Percentiles rank a stretch among this genome's conserved stretches.
Conservation (phyloP, 306 rosid genomes). For the Notholithocarpus densiflorus region DNA sequence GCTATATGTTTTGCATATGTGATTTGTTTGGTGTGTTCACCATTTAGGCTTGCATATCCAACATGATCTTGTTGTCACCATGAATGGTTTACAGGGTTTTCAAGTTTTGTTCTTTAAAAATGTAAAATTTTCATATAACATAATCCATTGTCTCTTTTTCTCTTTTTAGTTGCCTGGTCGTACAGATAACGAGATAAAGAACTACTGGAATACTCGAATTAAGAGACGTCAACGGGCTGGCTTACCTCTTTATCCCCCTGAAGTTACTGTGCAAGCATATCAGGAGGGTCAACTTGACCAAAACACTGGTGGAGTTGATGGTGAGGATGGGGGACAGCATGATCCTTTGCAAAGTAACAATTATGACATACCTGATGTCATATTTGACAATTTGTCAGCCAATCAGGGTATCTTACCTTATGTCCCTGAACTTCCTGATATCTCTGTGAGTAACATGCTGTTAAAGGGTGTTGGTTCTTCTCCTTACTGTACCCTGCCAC, state of each 20-base stretch:
- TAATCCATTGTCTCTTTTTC: slow-evolving; percentile 26
- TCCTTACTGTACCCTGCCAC: slow-evolving; percentile 48
- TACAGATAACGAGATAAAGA: slow-evolving; percentile 97
- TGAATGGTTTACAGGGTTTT: slow-evolving; percentile 4
- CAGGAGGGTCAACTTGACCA: slow-evolving; percentile 54
- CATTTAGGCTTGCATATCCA: slow-evolving; percentile 5
- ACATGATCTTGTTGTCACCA: not conserved
- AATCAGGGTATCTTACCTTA: slow-evolving; percentile 52
- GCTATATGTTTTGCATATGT: not conserved
- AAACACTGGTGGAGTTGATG: slow-evolving; percentile 39
- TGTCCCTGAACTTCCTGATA: slow-evolving; percentile 48
- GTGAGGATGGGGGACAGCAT: slow-evolving; percentile 41
- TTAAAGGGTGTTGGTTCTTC: slow-evolving; percentile 64
- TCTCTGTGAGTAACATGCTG: slow-evolving; percentile 40
- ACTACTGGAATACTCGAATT: slow-evolving; percentile 96
- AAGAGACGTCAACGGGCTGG: slow-evolving; percentile 94
- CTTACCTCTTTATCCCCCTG: slow-evolving; percentile 91
- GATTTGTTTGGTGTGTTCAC: not conserved
- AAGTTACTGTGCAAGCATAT: slow-evolving; percentile 48
- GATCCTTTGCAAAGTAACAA: slow-evolving; percentile 43
- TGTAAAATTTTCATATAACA: slow-evolving; percentile 1
- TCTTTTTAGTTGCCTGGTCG: slow-evolving; percentile 88
- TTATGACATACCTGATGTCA: slow-evolving; percentile 57
- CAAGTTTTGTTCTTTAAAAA: slow-evolving; percentile 6
- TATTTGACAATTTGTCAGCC: slow-evolving; percentile 56